Evolutionary conservation across 352 stramenopile genomes (phyloP).

Genomic region (Thalassiosira exigua): DNA sequence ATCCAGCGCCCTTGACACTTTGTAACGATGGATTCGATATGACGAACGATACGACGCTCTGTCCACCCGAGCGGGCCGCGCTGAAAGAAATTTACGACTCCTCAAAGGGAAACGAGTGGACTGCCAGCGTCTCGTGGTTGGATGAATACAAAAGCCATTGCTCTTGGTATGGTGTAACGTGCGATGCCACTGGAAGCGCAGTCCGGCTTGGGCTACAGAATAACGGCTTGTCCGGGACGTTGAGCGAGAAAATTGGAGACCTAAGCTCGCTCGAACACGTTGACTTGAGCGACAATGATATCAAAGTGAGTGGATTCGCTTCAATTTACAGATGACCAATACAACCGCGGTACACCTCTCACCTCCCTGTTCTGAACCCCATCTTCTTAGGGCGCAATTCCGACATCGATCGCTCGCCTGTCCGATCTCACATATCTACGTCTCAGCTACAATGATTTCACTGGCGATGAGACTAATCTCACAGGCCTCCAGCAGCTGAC

Average conservation of each 20-base stretch:
- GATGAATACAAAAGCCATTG: slow-evolving; percentile 35
- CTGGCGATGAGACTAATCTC: neutral
- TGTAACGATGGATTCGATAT: slow-evolving; percentile 1
- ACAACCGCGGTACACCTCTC: neutral
- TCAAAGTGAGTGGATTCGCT: slow-evolving; percentile 39
- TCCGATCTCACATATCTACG: neutral
- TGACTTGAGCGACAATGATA: slow-evolving; percentile 47
- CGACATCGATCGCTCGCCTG: neutral
- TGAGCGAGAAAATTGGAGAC: slow-evolving; percentile 18
- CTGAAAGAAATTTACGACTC: slow-evolving; percentile 36
- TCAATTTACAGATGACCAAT: neutral
- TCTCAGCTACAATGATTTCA: slow-evolving; percentile 13
- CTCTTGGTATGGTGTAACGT: slow-evolving; percentile 31
- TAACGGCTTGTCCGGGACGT: slow-evolving; percentile 27
- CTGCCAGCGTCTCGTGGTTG: neutral
- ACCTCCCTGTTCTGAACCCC: neutral
- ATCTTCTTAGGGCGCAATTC: slow-evolving; percentile 9
- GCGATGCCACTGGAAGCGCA: neutral
- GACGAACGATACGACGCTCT: neutral
- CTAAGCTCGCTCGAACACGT: slow-evolving; percentile 14
- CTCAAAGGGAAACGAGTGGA: slow-evolving; percentile 48
- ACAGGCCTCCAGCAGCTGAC: neutral
- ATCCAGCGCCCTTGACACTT: neutral
- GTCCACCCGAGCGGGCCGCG: slow-evolving; percentile 36
- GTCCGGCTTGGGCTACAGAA: slow-evolving; percentile 12